Evolutionary conservation across 768 basidiomycete species (phyloP).

Genomic region (Tylopilus rubrobrunneus): DNA sequence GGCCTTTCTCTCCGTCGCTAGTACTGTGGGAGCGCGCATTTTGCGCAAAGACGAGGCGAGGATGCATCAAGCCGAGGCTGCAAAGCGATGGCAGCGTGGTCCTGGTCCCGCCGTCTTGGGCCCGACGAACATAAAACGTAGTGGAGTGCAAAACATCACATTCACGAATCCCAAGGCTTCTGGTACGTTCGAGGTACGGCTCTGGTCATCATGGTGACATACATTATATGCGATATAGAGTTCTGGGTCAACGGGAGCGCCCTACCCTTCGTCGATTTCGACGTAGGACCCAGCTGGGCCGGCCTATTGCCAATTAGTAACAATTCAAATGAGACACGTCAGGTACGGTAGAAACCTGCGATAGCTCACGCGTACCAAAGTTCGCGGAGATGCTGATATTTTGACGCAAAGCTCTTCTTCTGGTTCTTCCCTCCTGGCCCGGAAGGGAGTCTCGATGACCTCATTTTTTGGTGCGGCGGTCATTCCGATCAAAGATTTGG

Average conservation of each 20-base stretch:
- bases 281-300: constrained; percentile 73
- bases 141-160: constrained; percentile 59
- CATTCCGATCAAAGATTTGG: not conserved
- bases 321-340: constrained; percentile 56
- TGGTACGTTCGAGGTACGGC: constrained; percentile 31
- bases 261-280: constrained; percentile 68
- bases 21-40: constrained; percentile 14
- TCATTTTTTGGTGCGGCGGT: constrained; percentile 62
- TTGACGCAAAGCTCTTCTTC: too few species aligned
- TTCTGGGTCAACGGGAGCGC: constrained; percentile 67
- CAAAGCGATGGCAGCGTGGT: constrained; percentile 34
- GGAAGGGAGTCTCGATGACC: constrained; percentile 63
- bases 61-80: constrained; percentile 46
- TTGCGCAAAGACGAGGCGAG: constrained; percentile 40
- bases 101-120: not conserved
- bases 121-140: constrained; percentile 2
- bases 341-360: constrained; percentile 40
- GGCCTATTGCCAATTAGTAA: constrained; percentile 70
- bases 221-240: constrained; percentile 34
- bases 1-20: constrained; percentile 7
- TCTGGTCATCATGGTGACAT: not conserved
- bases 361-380: too few species aligned
- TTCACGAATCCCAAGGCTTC: constrained; percentile 66
- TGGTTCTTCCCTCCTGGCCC: constrained; percentile 84
- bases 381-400: too few species aligned